These are phyloP conservation scores for Solanum hybrid DNA, from an alignment of 305 asterid species.

Conservation along the genomic window DNA sequence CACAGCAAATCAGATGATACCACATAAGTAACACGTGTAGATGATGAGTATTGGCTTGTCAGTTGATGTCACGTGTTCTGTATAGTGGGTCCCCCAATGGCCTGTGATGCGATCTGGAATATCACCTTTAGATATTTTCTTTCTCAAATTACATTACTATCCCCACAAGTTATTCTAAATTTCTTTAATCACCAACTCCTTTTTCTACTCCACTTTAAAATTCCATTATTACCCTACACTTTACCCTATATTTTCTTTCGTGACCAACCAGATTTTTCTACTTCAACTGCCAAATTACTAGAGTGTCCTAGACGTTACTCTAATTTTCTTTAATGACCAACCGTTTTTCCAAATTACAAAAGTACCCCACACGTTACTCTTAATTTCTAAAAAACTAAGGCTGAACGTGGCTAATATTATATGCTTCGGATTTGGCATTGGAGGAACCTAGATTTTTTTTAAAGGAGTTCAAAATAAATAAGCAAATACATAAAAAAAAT, in stretches of 20 bases:
- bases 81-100: not conserved
- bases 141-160: not conserved
- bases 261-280: not conserved
- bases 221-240: not conserved
- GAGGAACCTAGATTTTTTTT: not conserved
- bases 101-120: not conserved
- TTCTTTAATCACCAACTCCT: not conserved
- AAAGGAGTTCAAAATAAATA: not conserved
- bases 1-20: too few relatives aligned
- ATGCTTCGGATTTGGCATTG: not conserved
- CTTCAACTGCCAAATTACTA: not conserved
- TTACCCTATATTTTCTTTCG: not conserved
- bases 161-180: not conserved
- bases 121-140: not conserved
- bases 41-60: not conserved
- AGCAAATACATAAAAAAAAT: too few relatives aligned
- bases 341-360: not conserved
- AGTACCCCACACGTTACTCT: not conserved
- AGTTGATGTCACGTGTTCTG: constrained; percentile 11
- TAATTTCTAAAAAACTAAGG: not conserved
- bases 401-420: not conserved
- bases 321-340: not conserved
- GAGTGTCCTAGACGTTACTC: not conserved
- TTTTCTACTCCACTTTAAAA: not conserved
- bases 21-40: not conserved